Percentiles rank a stretch among this genome's conserved stretches.
Evolutionary conservation across 1,139 yeast genomes (phyloP).

Genomic region (Petasospora fabianii): DNA sequence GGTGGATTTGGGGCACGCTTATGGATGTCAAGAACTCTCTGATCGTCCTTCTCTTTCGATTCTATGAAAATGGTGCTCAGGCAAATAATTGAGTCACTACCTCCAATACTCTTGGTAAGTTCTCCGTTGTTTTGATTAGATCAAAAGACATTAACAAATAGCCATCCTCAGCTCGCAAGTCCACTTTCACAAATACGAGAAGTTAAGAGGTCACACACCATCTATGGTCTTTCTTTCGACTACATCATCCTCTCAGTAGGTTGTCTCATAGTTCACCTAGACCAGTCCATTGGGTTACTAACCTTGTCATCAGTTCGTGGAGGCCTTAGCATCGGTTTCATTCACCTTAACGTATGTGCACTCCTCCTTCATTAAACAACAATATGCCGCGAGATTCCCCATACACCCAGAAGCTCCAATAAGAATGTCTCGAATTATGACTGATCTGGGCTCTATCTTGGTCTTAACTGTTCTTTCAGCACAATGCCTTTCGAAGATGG

Average conservation of each 20-base stretch:
- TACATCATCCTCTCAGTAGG: conserved; percentile 11
- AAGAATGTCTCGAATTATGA: not conserved
- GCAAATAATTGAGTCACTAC: too few relatives aligned
- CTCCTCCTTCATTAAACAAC: conserved; percentile 6
- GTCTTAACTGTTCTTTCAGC: not conserved
- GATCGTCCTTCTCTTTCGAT: too few relatives aligned
- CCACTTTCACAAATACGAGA: conserved; percentile 2
- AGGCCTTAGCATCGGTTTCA: not conserved
- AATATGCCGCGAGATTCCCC: conserved; percentile 18
- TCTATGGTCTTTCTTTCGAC: conserved; percentile 19
- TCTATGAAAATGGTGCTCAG: too few relatives aligned
- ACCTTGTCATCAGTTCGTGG: conserved; percentile 8
- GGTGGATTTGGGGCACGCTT: too few relatives aligned
- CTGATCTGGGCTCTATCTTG: not conserved
- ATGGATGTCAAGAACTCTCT: too few relatives aligned
- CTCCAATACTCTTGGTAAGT: too few relatives aligned
- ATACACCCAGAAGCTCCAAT: conserved; percentile 7
- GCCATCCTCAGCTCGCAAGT: conserved; percentile 1
- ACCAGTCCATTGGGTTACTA: too few relatives aligned
- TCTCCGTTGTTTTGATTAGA: too few relatives aligned
- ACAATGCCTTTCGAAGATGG: conserved; percentile 5
- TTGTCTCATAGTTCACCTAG: too few relatives aligned
- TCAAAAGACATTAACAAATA: not conserved
- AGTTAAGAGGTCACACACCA: conserved; percentile 6
- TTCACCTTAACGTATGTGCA: conserved; percentile 5